Base-by-base conservation (phyloP, 306 rosid species). In the Clitoria ternatea region DNA sequence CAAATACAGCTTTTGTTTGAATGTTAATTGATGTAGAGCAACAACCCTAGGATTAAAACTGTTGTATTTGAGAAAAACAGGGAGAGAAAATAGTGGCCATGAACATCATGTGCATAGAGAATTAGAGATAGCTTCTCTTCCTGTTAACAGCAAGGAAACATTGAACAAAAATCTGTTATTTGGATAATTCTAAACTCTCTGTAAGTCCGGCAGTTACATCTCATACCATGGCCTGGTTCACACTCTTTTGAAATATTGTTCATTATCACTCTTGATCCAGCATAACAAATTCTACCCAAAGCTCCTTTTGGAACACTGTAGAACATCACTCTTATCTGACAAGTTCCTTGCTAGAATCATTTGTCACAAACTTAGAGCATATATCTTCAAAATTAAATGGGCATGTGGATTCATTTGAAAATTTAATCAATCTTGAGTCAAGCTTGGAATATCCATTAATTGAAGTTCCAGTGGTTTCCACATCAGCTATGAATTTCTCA, bases 331-430 rank as follows among this genome's bases (percentile, higher is more conserved):
- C n/a, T 75, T 89, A 96, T 72, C 65, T 79, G 35, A 85, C 79
- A 72, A 82, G 57, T 53, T 91, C 91, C 87, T 81, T 86, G 85
- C 83, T 86, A 70, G 93, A 91, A 72, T 95, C 96, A 52, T 82
- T 70, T 19, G 91, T 86, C 77, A 53, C 83, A 77, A 95, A 86
- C 82, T 83, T 95, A 36, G 95, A 87, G 69, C 96, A 86, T 67
- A 86, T 79, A 69, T 82, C 90, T 56, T 89, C 96, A 33, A 87
- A 82, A 63, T 82, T 85, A 82, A 81, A 91, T 0, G 97, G 99
- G 80, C 90, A 89, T 11, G 77, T 59, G 19, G 85, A 66, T 44
- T 86, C 91, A 32, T 80, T 82, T 60, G 90, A 96, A 76, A 84
- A 91, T 72, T 83, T 91, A 57, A 86, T 86, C 87, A 89, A 71